Evolutionary conservation across 495 filamentous ascomycete genomes (phyloP).

Genomic region (Eremomyces bilateralis): DNA sequence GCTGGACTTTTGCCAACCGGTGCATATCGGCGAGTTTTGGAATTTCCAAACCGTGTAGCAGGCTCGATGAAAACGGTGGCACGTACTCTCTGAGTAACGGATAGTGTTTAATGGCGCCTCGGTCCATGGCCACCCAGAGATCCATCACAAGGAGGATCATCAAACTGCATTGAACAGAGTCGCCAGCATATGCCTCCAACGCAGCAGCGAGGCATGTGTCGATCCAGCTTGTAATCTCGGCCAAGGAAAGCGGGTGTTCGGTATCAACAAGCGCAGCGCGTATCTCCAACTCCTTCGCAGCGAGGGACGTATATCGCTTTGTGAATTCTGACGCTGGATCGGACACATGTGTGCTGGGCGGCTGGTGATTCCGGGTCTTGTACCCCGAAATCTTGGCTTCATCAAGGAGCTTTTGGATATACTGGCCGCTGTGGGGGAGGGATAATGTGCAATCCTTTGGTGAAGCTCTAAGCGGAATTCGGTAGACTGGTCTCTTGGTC

Average conservation of each 20-base stretch:
- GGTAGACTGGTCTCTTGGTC: background rate
- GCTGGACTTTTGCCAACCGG: slow-evolving; percentile 25
- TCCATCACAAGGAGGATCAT: slow-evolving; percentile 22
- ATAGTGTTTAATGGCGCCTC: slow-evolving; percentile 12
- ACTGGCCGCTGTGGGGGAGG: slow-evolving; percentile 24
- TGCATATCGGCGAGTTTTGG: slow-evolving; percentile 20
- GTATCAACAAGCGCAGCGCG: background rate
- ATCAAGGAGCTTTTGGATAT: slow-evolving; percentile 16
- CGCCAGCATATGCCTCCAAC: slow-evolving; percentile 21
- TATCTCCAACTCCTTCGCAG: background rate
- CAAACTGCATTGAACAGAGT: slow-evolving; percentile 23
- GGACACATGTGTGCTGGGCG: background rate
- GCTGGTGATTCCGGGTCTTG: background rate
- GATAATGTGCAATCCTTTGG: slow-evolving; percentile 14
- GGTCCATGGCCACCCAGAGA: slow-evolving; percentile 22
- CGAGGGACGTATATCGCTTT: background rate
- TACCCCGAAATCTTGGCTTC: background rate
- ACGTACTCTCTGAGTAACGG: slow-evolving; percentile 18
- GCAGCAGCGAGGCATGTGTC: slow-evolving; percentile 15
- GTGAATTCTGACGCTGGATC: background rate
- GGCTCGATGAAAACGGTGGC: slow-evolving; percentile 21
- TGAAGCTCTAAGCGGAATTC: background rate
- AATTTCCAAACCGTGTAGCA: slow-evolving; percentile 28
- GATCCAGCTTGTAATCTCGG: slow-evolving; percentile 23
- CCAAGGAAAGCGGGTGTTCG: slow-evolving; percentile 14